Base-by-base conservation (phyloP, 163 green algal species). In the Volvox carteri region DNA sequence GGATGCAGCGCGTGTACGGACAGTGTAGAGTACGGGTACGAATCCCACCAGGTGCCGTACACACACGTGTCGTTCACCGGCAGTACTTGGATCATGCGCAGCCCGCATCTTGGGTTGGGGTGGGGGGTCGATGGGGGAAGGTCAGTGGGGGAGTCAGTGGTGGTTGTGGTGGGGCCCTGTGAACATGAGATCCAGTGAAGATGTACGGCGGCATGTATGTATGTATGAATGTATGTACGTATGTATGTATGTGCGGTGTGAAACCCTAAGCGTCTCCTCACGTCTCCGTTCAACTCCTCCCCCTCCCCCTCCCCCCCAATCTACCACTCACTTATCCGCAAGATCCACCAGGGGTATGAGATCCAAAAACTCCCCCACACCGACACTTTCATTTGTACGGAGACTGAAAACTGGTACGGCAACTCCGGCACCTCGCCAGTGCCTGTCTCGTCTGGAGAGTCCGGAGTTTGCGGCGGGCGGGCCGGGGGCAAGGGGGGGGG, bases 11-110 rank as follows among this genome's bases (percentile, higher is more conserved):
- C 98, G 92, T 98, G 97, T 12, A 97, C 96, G 46, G 96, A 99
- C 1, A 99, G 85, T 25, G 95, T 96, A 89, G 92, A 97, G 93
- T 99, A 99, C 9, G 98, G 98, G 90, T 99, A 99, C 23, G 93
- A 98, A 93, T 99, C 98, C 93, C 96, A 97, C 96, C 96, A 99
- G 65, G 92, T 98, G 85, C 90, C 88, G 89, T 96, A 92, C 85
- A 99, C 98, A 33, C 86, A 94, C 11, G 98, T 99, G 95, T 99
- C 98, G 91, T 98, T 99, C 7, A 99, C 94, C 1, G 98, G 98
- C 74, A 99, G 95, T 54, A 99, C 88, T 93, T 99, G 97, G 39
- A 97, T 92, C 56, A 98, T 48, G 14, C 90, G 90, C 72, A 97
- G 56, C 7, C 94, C 94, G 39, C 78, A 93, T 60, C 84, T 95